phyloP scores from a whole-genome alignment of 768 basidiomycete genomes.

The Tricholoma flavovirens region DNA sequence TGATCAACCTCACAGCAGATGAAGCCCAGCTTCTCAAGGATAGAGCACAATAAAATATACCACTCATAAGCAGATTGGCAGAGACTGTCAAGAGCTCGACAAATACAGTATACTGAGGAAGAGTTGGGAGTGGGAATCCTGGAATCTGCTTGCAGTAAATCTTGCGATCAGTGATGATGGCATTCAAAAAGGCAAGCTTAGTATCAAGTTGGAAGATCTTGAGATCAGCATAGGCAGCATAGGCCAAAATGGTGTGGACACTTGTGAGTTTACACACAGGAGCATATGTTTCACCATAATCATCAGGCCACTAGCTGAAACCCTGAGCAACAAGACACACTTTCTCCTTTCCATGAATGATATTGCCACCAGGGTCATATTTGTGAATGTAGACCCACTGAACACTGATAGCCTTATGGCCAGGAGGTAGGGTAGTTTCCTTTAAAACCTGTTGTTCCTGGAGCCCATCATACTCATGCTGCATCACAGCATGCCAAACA shows the following conservation, averaged over 20 bases:
- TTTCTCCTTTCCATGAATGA: too few species aligned
- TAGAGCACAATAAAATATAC: too few species aligned
- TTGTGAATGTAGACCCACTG: conserved; percentile 36
- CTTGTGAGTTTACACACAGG: conserved; percentile 18
- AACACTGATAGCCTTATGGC: not conserved
- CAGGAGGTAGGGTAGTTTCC: not conserved
- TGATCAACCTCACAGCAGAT: conserved; percentile 20
- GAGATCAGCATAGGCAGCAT: conserved; percentile 15
- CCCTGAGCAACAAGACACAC: too few species aligned
- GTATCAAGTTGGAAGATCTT: conserved; percentile 22
- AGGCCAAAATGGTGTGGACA: conserved; percentile 20
- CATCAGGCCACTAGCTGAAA: not conserved
- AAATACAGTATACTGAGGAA: conserved; percentile 8
- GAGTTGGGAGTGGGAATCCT: conserved; percentile 15
- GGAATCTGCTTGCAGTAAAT: conserved; percentile 17
- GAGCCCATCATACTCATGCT: not conserved
- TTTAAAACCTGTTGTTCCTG: not conserved
- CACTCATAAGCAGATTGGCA: conserved; percentile 25
- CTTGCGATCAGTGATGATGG: conserved; percentile 11
- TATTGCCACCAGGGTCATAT: conserved; percentile 16
- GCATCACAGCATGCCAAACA: conserved; percentile 2
- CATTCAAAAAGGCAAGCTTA: conserved; percentile 24
- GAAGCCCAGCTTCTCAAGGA: conserved; percentile 13
- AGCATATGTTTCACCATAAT: too few species aligned
- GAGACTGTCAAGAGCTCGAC: conserved; percentile 29